phyloP scores from a whole-genome alignment of 176 grass and related monocot species.

The Melocanna baccifera region DNA sequence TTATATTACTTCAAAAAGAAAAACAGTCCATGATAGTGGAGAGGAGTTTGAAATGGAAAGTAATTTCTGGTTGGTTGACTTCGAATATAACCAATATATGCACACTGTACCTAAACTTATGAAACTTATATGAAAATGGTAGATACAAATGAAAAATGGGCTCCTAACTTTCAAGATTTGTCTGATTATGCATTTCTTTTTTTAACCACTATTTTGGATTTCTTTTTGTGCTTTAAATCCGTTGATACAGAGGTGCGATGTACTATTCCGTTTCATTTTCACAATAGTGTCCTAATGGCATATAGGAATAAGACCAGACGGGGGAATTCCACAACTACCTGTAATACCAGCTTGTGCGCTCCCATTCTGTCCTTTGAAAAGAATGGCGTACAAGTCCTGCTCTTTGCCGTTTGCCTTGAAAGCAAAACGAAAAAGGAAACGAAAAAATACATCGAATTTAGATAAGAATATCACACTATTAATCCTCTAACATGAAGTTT shows the following conservation, averaged over 20 bases:
- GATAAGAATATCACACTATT: not conserved
- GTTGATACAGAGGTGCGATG: not conserved
- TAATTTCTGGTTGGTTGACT: not conserved
- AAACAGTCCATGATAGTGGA: not conserved
- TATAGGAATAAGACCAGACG: not conserved
- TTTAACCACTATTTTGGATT: not conserved
- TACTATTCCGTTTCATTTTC: not conserved
- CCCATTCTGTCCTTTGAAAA: conserved; percentile 49
- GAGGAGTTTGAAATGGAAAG: not conserved
- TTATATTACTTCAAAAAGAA: not conserved
- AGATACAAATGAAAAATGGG: not conserved
- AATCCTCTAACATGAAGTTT: not conserved
- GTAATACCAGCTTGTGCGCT: conserved; percentile 25
- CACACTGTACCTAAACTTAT: not conserved
- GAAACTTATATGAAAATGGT: not conserved
- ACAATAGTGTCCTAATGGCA: not conserved
- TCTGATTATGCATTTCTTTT: not conserved
- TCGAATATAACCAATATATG: not conserved
- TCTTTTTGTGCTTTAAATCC: not conserved
- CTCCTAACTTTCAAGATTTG: not conserved
- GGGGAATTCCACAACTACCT: conserved; percentile 33
- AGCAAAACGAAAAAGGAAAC: not conserved
- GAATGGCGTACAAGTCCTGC: conserved; percentile 43
- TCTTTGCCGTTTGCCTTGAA: conserved; percentile 45
- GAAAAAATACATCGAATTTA: not conserved